Percentiles rank a stretch among this genome's conserved stretches.
Evolutionary conservation across 2,329 filamentous ascomycete genomes (phyloP).

Genomic region (Alternaria postmessia): DNA sequence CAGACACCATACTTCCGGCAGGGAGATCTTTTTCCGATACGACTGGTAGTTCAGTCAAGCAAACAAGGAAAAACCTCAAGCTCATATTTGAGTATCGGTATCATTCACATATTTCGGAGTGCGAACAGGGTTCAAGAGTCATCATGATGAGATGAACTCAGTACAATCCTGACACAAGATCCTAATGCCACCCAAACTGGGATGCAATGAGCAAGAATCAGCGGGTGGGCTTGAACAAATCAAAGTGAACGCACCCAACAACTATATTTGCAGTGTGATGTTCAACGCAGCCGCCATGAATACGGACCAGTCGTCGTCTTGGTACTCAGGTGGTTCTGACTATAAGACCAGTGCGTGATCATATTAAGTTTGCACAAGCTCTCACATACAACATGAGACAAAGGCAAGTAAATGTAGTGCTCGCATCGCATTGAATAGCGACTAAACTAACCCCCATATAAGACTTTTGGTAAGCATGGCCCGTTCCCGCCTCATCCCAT

Average conservation of each 20-base stretch:
- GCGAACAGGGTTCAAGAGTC: too few relatives aligned
- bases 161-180: not conserved
- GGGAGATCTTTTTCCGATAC: too few relatives aligned
- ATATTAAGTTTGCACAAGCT: not conserved
- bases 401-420: not conserved
- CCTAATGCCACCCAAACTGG: not conserved
- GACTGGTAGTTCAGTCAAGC: too few relatives aligned
- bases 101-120: too few relatives aligned
- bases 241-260: not conserved
- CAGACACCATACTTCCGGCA: too few relatives aligned
- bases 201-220: not conserved
- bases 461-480: slow-evolving; percentile 26
- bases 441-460: slow-evolving; percentile 4
- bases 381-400: not conserved
- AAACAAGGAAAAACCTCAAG: too few relatives aligned
- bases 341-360: not conserved
- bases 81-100: too few relatives aligned
- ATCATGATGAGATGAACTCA: not conserved
- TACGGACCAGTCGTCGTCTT: not conserved
- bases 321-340: not conserved
- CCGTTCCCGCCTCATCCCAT: slow-evolving; percentile 7
- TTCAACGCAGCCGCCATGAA: not conserved
- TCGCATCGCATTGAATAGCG: slow-evolving; percentile 13
- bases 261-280: not conserved
- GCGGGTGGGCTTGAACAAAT: not conserved